Evolutionary conservation across 2,329 filamentous ascomycete genomes (phyloP), one percentile per base, ranked within the genome.

Genomic region (Coniella vitis): DNA sequence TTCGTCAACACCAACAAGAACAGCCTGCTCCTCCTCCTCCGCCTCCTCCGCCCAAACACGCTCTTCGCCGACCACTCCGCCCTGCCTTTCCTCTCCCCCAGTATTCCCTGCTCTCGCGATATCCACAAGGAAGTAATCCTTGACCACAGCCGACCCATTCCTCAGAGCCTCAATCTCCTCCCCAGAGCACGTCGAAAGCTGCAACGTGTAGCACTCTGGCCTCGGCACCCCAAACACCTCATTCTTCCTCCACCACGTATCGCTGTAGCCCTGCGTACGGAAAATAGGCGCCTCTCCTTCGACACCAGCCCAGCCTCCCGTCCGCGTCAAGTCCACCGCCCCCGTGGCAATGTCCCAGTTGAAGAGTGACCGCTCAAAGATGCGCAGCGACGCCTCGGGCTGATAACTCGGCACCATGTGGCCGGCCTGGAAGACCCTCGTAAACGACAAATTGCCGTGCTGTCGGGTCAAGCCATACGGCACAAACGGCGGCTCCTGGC

Each of bases 391-490:
- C 1, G 71, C 70, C 38, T 69, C 60, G 3, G 73, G 73, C 59
- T 76, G 73, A 51, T 72, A 72, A 29, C 65, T 72, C 0, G 72
- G 70, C 2, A 73, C 70, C 56, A 75, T 69, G 54, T 80, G 77
- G 0, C 78, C 76, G 3, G 76, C 69, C 54, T 79, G 69, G 55
- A 75, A 78, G 12, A 80, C 70, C 0, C 78, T 68, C 8, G 72
- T 73, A 58, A 81, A 81, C 3, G 73, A 76, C 38, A 81, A 70
- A 52, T 84, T 85, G 2, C 81, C 83, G 53, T 76, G 79, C 60
- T 87, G 82, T 1, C 83, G 72, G 0, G 84, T 83, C 39, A 76
- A 73, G 9, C 84, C 84, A 21, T 74, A 82, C 17, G 51, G 37
- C 45, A 51, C 51, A 9, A 51, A 45, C 4, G 51, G 51, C 35